Evolutionary conservation across 2,329 filamentous ascomycete genomes (phyloP).

Genomic region (Neonectria magnoliae): DNA sequence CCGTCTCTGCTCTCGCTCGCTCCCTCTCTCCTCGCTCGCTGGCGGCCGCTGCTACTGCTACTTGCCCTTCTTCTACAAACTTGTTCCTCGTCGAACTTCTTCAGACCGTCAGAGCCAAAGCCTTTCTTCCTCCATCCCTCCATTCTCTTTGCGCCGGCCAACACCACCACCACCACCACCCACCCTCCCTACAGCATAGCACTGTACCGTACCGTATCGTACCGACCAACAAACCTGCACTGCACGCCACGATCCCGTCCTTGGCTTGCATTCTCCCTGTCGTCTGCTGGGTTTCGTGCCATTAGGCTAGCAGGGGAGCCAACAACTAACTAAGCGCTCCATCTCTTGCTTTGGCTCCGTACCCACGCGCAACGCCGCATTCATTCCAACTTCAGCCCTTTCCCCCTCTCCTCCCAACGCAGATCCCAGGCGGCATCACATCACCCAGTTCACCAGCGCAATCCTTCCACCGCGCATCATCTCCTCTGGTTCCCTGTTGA

Average conservation of each 20-base stretch:
- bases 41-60: constrained; percentile 5
- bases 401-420: constrained; percentile 34
- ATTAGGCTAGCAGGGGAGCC: constrained; percentile 36
- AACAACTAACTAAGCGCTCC: constrained; percentile 38
- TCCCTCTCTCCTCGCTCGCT: neutral
- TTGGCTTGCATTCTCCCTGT: constrained; percentile 26
- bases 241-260: constrained; percentile 33
- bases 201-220: neutral
- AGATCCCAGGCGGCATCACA: constrained; percentile 30
- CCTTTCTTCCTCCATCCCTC: neutral
- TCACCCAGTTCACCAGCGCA: constrained; percentile 6
- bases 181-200: neutral
- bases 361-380: constrained; percentile 39
- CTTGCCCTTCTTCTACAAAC: constrained; percentile 13
- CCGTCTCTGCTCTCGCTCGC: neutral
- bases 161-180: neutral
- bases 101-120: constrained; percentile 6
- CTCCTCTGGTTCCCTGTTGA: constrained; percentile 2
- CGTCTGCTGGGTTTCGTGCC: constrained; percentile 28
- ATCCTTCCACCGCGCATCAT: constrained; percentile 8
- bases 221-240: neutral
- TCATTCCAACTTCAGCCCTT: constrained; percentile 40
- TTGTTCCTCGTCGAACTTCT: neutral
- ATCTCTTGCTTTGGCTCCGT: constrained; percentile 36
- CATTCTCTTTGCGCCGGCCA: constrained; percentile 15